Evolutionary conservation across 371 early-diverging fungal genomes (phyloP).

Genomic region (Coemansia sp.): DNA sequence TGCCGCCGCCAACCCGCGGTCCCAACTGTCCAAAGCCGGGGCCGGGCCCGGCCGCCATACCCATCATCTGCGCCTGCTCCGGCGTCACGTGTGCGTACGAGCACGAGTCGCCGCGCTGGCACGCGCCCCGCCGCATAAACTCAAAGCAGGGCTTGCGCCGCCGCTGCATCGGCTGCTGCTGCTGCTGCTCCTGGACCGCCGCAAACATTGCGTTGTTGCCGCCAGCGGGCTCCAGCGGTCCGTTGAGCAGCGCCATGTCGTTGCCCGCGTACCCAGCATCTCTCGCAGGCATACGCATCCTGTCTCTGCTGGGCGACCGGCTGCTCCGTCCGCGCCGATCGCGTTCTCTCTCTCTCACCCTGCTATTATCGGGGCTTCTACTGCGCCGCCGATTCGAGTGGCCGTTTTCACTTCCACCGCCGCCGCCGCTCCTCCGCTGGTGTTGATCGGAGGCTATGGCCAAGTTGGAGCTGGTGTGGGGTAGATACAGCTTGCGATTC

Average conservation of each 20-base stretch:
- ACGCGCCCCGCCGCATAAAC: constrained; percentile 34
- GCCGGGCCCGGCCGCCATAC: too few relatives aligned
- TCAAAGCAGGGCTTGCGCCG: constrained; percentile 37
- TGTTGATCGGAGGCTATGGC: too few relatives aligned
- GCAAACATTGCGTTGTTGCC: background rate
- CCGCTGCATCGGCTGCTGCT: constrained; percentile 13
- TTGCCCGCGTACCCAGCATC: too few relatives aligned
- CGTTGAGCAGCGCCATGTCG: constrained; percentile 20
- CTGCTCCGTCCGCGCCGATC: constrained; percentile 14
- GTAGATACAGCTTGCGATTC: constrained; percentile 22
- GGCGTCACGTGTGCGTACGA: constrained; percentile 27
- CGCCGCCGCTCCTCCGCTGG: too few relatives aligned
- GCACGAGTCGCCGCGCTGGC: constrained; percentile 43
- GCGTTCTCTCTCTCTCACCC: too few relatives aligned
- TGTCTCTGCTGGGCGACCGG: constrained; percentile 28
- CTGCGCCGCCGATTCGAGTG: too few relatives aligned
- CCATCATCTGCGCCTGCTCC: constrained; percentile 42
- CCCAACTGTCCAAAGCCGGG: too few relatives aligned
- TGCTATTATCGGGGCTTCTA: too few relatives aligned
- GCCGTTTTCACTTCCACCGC: too few relatives aligned
- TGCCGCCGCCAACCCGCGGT: background rate
- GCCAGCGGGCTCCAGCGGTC: constrained; percentile 24
- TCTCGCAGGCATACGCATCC: too few relatives aligned
- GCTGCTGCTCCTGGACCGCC: constrained; percentile 5
- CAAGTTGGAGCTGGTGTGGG: too few relatives aligned